Conservation (phyloP, 2,329 filamentous ascomycete genomes). For the Fusarium decemcellulare region DNA sequence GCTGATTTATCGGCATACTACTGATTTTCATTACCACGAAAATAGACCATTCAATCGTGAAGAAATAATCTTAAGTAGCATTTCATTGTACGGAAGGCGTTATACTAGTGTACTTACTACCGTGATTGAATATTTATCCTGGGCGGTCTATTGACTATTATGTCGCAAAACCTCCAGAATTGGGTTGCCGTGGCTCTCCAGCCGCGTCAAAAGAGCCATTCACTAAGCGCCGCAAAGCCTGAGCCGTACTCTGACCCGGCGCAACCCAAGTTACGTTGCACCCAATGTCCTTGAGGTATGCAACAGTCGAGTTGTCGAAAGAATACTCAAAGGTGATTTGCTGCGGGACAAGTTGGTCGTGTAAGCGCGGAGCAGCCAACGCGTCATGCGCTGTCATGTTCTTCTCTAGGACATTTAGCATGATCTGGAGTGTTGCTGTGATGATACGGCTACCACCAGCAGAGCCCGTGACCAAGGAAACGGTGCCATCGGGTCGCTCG, state of each 20-base stretch:
- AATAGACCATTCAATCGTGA: no score
- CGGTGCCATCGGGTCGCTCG: slow-evolving; percentile 75
- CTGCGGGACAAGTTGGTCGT: slow-evolving; percentile 86
- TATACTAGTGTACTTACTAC: no score
- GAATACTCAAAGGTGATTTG: slow-evolving; percentile 77
- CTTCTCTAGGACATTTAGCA: slow-evolving; percentile 81
- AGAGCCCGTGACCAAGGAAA: slow-evolving; percentile 82
- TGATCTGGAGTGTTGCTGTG: slow-evolving; percentile 83
- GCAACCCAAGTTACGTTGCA: slow-evolving; percentile 83
- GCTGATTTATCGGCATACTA: no score
- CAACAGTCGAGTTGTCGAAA: slow-evolving; percentile 79
- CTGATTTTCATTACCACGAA: no score
- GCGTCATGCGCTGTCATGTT: slow-evolving; percentile 73
- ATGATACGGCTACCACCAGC: slow-evolving; percentile 90
- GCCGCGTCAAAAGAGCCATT: slow-evolving; percentile 84
- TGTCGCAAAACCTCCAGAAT: slow-evolving; percentile 75
- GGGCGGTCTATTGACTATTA: no score
- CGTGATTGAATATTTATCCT: no score
- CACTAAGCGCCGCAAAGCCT: slow-evolving; percentile 75
- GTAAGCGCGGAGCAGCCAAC: slow-evolving; percentile 78
- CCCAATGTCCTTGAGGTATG: slow-evolving; percentile 74
- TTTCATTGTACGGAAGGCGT: no score
- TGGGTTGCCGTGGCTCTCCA: slow-evolving; percentile 83
- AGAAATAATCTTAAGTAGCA: no score
- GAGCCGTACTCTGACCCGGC: slow-evolving; percentile 77